Percentiles rank a stretch among this genome's conserved stretches.
These are phyloP conservation scores for Cryphonectria naterciae DNA, from an alignment of 2,329 filamentous ascomycete genomes.

Conservation along the genomic window DNA sequence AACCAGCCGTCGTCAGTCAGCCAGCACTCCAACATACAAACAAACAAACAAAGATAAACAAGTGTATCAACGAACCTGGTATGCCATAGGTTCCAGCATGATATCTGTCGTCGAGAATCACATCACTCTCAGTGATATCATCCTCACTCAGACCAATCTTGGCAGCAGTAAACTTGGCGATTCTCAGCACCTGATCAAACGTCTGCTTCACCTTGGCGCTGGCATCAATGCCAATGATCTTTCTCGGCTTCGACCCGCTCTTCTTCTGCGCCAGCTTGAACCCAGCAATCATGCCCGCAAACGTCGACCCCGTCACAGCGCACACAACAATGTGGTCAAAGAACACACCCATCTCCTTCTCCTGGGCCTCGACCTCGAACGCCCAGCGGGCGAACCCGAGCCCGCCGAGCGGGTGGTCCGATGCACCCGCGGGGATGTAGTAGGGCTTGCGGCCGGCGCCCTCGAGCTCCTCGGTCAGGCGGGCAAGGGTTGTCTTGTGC, in stretches of 20 bases:
- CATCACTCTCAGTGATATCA: conserved; percentile 65
- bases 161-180: conserved; percentile 64
- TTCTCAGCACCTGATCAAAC: conserved; percentile 66
- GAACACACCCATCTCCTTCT: conserved; percentile 62
- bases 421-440: conserved; percentile 73
- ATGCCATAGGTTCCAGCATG: conserved; percentile 71
- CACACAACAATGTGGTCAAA: conserved; percentile 72
- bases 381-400: conserved; percentile 74
- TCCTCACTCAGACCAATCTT: conserved; percentile 64
- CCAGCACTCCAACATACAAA: not conserved
- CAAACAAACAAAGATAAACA: not conserved
- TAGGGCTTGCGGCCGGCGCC: conserved; percentile 64
- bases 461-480: conserved; percentile 57
- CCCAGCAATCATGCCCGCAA: conserved; percentile 73
- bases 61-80: conserved; percentile 34
- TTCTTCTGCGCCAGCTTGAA: conserved; percentile 66
- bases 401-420: conserved; percentile 71
- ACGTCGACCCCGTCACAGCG: conserved; percentile 71
- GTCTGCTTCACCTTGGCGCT: conserved; percentile 65
- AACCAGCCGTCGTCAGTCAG: not conserved
- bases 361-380: conserved; percentile 68
- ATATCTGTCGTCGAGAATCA: conserved; percentile 66
- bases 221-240: conserved; percentile 70
- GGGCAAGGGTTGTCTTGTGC: conserved; percentile 64
- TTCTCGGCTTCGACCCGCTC: conserved; percentile 49